Percentiles rank a stretch among this genome's conserved stretches.
Conservation (phyloP, 192 early-diverging fungal genomes). For the Linnemannia elongata region DNA sequence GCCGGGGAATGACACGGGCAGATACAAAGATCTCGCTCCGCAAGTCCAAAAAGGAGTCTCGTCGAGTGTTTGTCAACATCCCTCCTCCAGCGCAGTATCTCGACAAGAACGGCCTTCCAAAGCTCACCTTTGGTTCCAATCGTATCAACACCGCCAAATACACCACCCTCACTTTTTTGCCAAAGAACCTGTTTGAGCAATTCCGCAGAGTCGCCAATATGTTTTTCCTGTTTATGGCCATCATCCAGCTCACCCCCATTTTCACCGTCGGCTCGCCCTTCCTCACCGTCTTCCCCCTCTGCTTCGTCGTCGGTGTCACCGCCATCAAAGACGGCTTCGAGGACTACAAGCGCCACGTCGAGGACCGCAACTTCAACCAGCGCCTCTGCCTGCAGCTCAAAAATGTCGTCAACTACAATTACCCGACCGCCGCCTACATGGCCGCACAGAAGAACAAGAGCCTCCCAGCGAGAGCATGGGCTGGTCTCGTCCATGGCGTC, state of each 20-base stretch:
- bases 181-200: conserved; percentile 94
- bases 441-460: conserved; percentile 25
- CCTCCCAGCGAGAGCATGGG: conserved; percentile 16
- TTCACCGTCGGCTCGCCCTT: conserved; percentile 85
- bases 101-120: conserved; percentile 67
- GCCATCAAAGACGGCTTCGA: conserved; percentile 92
- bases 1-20: conserved; percentile 41
- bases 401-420: conserved; percentile 64
- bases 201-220: conserved; percentile 87
- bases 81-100: conserved; percentile 68
- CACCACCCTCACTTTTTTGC: conserved; percentile 86
- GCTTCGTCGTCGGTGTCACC: conserved; percentile 84
- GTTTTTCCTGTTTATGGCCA: conserved; percentile 88
- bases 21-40: conserved; percentile 64
- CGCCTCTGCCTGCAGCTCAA: conserved; percentile 62
- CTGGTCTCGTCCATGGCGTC: conserved; percentile 3
- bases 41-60: conserved; percentile 58
- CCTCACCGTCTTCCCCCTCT: conserved; percentile 85
- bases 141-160: conserved; percentile 94
- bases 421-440: conserved; percentile 16
- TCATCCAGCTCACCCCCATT: conserved; percentile 86
- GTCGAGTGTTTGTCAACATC: conserved; percentile 75
- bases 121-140: conserved; percentile 77
- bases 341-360: conserved; percentile 88
- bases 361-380: conserved; percentile 88